These are phyloP conservation scores for Galerina marginata DNA, from an alignment of 768 basidiomycete genomes.

Conservation along the genomic window DNA sequence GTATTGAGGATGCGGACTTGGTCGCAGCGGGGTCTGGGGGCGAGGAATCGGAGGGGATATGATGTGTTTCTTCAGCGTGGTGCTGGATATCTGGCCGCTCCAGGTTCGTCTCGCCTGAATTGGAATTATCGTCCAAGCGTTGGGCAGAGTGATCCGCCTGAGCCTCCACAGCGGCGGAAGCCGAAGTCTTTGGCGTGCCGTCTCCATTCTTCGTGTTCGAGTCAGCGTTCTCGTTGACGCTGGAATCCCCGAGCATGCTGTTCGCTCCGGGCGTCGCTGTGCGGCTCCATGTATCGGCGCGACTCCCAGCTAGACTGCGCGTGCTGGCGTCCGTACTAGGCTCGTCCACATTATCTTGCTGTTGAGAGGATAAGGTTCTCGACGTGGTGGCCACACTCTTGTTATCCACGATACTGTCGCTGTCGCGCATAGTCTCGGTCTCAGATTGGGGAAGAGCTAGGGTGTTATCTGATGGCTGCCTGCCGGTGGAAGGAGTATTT, in stretches of 20 bases:
- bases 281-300: conserved; percentile 1
- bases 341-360: not conserved
- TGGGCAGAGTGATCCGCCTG: not conserved
- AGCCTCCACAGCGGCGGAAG: not conserved
- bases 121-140: not conserved
- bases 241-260: not conserved
- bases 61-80: conserved; percentile 5
- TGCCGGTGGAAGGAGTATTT: not conserved
- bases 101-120: not conserved
- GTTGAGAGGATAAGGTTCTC: not conserved
- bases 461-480: not conserved
- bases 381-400: too few relatives aligned
- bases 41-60: not conserved
- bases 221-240: not conserved
- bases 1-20: not conserved
- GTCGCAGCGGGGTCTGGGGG: not conserved
- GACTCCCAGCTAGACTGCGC: conserved; percentile 15
- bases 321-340: conserved; percentile 16
- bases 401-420: not conserved
- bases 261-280: not conserved
- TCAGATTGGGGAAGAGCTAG: not conserved
- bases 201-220: not conserved
- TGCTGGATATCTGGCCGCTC: conserved; percentile 4
- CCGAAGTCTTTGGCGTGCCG: not conserved
- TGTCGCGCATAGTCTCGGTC: not conserved